Evolutionary conservation across 768 basidiomycete species (phyloP), one percentile per base, ranked within the genome.

Genomic region (Nidularia pulvinata): DNA sequence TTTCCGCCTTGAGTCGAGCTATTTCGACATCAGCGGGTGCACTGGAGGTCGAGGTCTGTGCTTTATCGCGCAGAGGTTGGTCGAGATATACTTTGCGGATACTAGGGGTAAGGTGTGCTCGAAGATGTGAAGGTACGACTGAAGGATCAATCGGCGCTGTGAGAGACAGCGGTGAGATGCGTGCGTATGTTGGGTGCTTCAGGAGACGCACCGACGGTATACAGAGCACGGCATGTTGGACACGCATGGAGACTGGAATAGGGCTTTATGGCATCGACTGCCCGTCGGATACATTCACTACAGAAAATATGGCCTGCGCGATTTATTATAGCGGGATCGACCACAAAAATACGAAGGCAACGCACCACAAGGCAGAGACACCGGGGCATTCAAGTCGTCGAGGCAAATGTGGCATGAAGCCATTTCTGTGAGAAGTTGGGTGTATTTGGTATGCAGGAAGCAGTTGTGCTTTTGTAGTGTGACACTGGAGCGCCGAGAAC

Each of bases 321-420:
- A 50, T 47, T 32, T 53, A 49, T 13, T 19, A 49, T 6, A 30
- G 9, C 33, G 9, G 10, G 48, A 33, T 7, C 7, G 33, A 25
- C 19, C 6, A 32, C 6, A 33, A 14, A 19, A 32, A 44, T 19
- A 33, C 22, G 55, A 32, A 44, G 33, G n/a, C n/a, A n/a, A 62
- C 82, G 51, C 59, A 88, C 87, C 86, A 64, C 87, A 89, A 39
- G 86, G 85, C 1, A 86, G 60, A 9, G 78, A 79, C 3, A 84
- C 82, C 1, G 87, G 87, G 33, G 65, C 74, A 33, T 78, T 80
- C 50, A 83, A 64, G 6, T 66, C 63, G 42, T 86, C 83, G 22
- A 82, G 71, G 63, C 87, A 89, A 57, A 88, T 85, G 52, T 76
- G 74, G 65, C 87, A 88, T 34, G 77, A 69, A 35, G 75, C 69